Conservation (phyloP, 176 grass and related monocot species). For the Musa troglodytarum region DNA sequence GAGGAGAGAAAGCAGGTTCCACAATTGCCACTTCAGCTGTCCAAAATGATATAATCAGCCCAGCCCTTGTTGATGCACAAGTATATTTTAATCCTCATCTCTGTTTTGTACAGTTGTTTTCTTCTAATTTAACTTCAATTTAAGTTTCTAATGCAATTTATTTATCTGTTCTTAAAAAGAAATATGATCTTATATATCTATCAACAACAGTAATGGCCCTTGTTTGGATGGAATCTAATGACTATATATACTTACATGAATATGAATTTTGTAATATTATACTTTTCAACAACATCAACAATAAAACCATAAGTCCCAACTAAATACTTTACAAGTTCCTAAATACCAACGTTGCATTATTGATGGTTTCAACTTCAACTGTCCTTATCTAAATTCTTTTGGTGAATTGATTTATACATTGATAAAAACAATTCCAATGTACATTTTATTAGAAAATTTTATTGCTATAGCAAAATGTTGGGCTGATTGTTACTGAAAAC, state of each 20-base stretch:
- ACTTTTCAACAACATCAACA: not conserved
- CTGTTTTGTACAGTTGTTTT: not conserved
- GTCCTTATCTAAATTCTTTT: not conserved
- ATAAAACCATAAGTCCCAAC: no score
- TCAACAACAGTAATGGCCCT: not conserved
- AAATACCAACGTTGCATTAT: not conserved
- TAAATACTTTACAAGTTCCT: not conserved
- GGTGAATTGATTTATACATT: not conserved
- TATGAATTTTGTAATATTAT: not conserved
- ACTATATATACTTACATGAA: not conserved
- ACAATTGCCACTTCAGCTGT: slow-evolving; percentile 37
- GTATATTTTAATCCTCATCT: slow-evolving; percentile 30
- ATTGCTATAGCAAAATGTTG: not conserved
- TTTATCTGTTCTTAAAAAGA: not conserved
- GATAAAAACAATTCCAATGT: not conserved
- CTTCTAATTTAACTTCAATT: no score
- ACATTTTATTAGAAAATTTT: not conserved
- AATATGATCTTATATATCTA: not conserved
- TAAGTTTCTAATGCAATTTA: not conserved
- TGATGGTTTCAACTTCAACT: not conserved
- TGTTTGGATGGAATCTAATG: not conserved
- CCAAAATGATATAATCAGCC: slow-evolving; percentile 84
- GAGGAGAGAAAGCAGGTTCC: slow-evolving; percentile 47
- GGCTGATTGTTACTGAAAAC: not conserved
- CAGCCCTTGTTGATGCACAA: slow-evolving; percentile 56